These are phyloP conservation scores for Lolium rigidum DNA, from an alignment of 176 grass and related monocot genomes.

Conservation along the genomic window DNA sequence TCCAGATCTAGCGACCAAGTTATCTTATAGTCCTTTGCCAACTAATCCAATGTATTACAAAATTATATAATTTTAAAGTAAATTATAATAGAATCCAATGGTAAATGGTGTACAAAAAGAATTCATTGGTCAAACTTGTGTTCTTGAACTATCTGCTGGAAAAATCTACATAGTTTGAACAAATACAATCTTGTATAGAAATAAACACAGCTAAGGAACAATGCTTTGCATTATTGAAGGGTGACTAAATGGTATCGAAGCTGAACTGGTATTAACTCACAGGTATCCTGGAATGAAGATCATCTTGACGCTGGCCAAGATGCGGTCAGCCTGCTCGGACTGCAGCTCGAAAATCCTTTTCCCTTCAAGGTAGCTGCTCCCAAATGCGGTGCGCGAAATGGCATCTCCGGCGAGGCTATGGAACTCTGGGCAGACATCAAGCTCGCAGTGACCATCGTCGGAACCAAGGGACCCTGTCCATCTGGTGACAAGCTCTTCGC, in stretches of 20 bases:
- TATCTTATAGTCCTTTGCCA: no score
- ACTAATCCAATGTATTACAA: no score
- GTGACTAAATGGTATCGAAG: no score
- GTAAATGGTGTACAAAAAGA: no score
- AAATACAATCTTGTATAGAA: no score
- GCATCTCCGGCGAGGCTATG: neutral
- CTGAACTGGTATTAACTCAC: neutral
- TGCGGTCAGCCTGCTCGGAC: neutral
- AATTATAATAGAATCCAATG: no score
- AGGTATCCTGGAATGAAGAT: neutral
- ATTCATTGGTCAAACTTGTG: no score
- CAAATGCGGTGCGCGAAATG: neutral
- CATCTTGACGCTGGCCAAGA: constrained; percentile 1
- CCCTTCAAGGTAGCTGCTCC: neutral
- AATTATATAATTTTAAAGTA: no score
- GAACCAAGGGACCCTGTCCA: neutral
- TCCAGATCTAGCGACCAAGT: neutral
- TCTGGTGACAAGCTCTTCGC: neutral
- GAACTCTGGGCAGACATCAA: neutral
- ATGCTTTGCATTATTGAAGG: no score
- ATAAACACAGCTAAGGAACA: no score
- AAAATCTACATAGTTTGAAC: no score
- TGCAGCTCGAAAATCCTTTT: constrained; percentile 1
- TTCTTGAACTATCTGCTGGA: no score
- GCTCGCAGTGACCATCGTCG: neutral